phyloP scores from a whole-genome alignment of 2,329 filamentous ascomycete species.

The Xylariaceae sp. region DNA sequence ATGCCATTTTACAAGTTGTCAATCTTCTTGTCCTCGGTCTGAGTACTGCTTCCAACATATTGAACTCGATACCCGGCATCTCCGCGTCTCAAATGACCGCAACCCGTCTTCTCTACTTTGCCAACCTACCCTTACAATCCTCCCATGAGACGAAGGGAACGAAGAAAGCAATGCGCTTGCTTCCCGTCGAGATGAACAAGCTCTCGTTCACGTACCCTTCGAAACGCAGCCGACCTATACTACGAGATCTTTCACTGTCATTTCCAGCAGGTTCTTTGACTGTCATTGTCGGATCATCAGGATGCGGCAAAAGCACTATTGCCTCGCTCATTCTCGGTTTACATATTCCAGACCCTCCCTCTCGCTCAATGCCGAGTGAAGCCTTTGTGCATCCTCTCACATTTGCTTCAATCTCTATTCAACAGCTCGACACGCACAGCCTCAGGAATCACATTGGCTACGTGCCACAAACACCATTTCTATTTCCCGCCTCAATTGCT shows the following conservation, averaged over 20 bases:
- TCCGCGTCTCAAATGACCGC: conserved; percentile 70
- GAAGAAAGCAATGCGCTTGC: conserved; percentile 30
- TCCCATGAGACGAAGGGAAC: conserved; percentile 56
- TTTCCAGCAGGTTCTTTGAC: conserved; percentile 62
- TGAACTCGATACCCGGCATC: conserved; percentile 77
- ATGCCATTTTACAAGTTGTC: conserved; percentile 67
- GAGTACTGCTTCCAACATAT: conserved; percentile 64
- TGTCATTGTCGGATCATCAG: conserved; percentile 78
- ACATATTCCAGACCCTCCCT: conserved; percentile 44
- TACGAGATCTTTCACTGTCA: conserved; percentile 62
- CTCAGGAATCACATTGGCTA: conserved; percentile 62
- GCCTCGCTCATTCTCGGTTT: conserved; percentile 70
- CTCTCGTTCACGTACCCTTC: conserved; percentile 71
- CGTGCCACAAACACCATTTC: conserved; percentile 65
- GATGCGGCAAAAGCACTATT: conserved; percentile 88
- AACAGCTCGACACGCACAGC: conserved; percentile 54
- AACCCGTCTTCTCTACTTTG: conserved; percentile 66
- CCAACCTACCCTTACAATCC: conserved; percentile 49
- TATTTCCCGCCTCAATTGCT: conserved; percentile 74
- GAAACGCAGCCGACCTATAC: conserved; percentile 43
- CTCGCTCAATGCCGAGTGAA: background rate
- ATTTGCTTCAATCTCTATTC: conserved; percentile 56
- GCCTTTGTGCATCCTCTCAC: conserved; percentile 41
- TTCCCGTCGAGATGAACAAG: conserved; percentile 50
- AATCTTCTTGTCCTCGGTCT: conserved; percentile 82